A percentile compares a stretch with the other conserved stretches of the same genome.
These are phyloP conservation scores for Lichtheimia ornata DNA, from an alignment of 371 early-diverging fungal genomes.

Conservation along the genomic window DNA sequence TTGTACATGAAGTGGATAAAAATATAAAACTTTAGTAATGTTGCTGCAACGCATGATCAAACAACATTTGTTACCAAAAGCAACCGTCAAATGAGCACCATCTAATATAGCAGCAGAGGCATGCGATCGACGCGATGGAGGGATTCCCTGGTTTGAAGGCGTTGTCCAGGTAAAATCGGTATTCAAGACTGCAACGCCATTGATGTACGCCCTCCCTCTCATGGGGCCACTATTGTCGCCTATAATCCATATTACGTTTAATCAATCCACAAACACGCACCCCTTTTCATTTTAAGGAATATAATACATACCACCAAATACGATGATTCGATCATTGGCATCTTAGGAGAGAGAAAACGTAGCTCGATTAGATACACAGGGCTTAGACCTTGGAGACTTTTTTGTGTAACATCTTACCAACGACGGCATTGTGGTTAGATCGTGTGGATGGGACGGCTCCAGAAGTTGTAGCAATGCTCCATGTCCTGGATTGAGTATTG, in stretches of 20 bases:
- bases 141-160: conserved; percentile 34
- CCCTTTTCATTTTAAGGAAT: background rate
- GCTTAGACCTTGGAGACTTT: background rate
- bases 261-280: background rate
- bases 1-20: background rate
- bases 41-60: background rate
- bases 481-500: conserved; percentile 24
- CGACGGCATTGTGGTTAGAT: conserved; percentile 37
- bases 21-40: background rate
- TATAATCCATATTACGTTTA: conserved; percentile 9
- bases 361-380: background rate
- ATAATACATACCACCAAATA: conserved; percentile 45
- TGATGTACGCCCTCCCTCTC: conserved; percentile 29
- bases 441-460: conserved; percentile 23
- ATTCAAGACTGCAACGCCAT: conserved; percentile 36
- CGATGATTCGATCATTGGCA: conserved; percentile 36
- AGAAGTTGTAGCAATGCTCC: conserved; percentile 19
- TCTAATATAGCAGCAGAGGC: conserved; percentile 41
- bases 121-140: conserved; percentile 42
- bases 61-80: conserved; percentile 37
- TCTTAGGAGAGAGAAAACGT: conserved; percentile 16
- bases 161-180: conserved; percentile 45
- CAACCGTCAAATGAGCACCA: conserved; percentile 32
- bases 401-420: conserved; percentile 31
- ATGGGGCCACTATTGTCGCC: conserved; percentile 29